These are phyloP conservation scores for Perilla frutescens DNA, from an alignment of 257 asterid genomes.

Conservation along the genomic window DNA sequence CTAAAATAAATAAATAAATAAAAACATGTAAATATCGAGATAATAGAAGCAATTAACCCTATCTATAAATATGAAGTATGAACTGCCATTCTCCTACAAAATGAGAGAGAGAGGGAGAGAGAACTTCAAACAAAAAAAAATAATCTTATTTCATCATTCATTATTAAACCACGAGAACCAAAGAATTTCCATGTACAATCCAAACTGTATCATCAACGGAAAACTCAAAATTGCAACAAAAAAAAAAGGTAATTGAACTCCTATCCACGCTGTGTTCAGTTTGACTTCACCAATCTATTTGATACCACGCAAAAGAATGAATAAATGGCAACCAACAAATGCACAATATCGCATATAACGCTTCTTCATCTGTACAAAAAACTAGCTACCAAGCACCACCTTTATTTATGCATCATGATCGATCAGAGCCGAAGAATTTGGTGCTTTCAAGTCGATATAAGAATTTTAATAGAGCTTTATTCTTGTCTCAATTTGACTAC, in stretches of 20 bases:
- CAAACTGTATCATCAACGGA: slow-evolving; percentile 4
- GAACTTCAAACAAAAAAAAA: neutral
- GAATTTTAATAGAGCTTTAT: slow-evolving; percentile 73
- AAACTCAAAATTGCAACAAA: slow-evolving; percentile 3
- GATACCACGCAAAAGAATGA: slow-evolving; percentile 26
- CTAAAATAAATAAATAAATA: too few relatives aligned
- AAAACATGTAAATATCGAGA: too few relatives aligned
- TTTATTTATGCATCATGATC: slow-evolving; percentile 12
- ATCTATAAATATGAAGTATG: too few relatives aligned
- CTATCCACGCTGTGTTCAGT: slow-evolving; percentile 17
- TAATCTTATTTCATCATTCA: neutral
- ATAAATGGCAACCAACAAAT: slow-evolving; percentile 36
- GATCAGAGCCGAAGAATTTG: slow-evolving; percentile 31
- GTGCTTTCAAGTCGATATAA: slow-evolving; percentile 30
- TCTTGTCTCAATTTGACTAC: slow-evolving; percentile 68
- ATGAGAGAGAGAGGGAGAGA: neutral
- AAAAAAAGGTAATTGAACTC: slow-evolving; percentile 15
- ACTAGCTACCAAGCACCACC: slow-evolving; percentile 26
- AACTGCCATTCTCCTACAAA: too few relatives aligned
- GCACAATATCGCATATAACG: slow-evolving; percentile 7
- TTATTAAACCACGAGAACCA: neutral
- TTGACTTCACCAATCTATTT: slow-evolving; percentile 23
- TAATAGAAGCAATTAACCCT: too few relatives aligned
- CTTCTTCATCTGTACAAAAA: slow-evolving; percentile 13
- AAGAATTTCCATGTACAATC: neutral